Evolutionary conservation across 2,329 filamentous ascomycete genomes (phyloP).

Genomic region (Ascochyta pisi): DNA sequence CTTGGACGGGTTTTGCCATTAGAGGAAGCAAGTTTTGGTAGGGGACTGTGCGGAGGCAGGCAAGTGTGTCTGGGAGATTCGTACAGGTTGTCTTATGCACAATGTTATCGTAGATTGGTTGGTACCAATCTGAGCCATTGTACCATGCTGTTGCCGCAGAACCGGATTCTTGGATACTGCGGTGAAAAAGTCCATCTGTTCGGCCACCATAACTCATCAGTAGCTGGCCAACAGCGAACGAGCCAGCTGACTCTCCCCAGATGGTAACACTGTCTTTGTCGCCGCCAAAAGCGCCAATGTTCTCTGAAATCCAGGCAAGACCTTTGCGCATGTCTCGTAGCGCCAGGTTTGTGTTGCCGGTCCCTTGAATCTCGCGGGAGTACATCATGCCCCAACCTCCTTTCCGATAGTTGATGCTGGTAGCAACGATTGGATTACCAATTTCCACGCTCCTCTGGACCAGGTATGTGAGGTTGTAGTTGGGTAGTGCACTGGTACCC

Average conservation of each 20-base stretch:
- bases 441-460: conserved; percentile 56
- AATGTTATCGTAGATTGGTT: conserved; percentile 53
- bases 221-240: conserved; percentile 49
- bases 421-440: conserved; percentile 45
- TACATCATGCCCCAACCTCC: conserved; percentile 74
- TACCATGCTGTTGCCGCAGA: conserved; percentile 50
- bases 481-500: conserved; percentile 49
- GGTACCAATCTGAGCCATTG: conserved; percentile 55
- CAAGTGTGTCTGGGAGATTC: conserved; percentile 49
- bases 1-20: conserved; percentile 55
- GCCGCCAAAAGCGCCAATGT: conserved; percentile 53
- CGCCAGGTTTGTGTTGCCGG: conserved; percentile 52
- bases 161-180: conserved; percentile 48
- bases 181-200: conserved; percentile 47
- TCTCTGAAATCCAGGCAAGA: conserved; percentile 55
- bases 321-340: conserved; percentile 55
- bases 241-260: conserved; percentile 56
- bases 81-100: conserved; percentile 64
- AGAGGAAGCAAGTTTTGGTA: conserved; percentile 65
- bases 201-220: conserved; percentile 44
- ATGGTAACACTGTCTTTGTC: conserved; percentile 54
- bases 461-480: conserved; percentile 69
- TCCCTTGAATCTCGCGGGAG: conserved; percentile 54
- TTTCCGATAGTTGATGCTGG: conserved; percentile 58
- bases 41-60: conserved; percentile 64